These are phyloP conservation scores for Aspergillus haitiensis DNA, from an alignment of 495 filamentous ascomycete genomes.

Conservation along the genomic window DNA sequence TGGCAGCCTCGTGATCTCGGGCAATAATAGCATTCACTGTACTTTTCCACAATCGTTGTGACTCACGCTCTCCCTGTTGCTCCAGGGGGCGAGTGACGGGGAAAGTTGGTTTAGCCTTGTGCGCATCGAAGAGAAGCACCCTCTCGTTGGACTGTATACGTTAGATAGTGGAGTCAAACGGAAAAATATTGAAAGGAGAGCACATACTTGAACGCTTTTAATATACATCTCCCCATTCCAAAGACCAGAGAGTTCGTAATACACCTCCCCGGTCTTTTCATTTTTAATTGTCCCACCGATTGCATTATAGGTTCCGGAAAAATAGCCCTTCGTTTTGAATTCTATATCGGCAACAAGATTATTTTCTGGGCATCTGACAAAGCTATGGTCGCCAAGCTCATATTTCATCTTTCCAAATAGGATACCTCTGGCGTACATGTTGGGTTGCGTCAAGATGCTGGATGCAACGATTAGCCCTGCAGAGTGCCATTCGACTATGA, in stretches of 20 bases:
- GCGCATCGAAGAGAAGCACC: conserved; percentile 86
- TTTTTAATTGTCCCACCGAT: conserved; percentile 93
- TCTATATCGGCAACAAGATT: conserved; percentile 89
- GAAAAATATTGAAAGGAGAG: background rate
- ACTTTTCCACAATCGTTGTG: conserved; percentile 79
- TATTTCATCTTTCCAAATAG: conserved; percentile 99
- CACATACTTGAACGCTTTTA: conserved; percentile 72
- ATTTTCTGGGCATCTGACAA: conserved; percentile 86
- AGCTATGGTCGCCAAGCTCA: conserved; percentile 95
- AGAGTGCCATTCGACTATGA: background rate
- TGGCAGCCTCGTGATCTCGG: conserved; percentile 84
- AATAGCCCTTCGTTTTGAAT: conserved; percentile 98
- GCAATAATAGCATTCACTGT: conserved; percentile 78
- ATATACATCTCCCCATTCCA: conserved; percentile 96
- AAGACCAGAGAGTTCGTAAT: conserved; percentile 87
- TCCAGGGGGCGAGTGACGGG: conserved; percentile 74
- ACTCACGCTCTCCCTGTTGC: conserved; percentile 90
- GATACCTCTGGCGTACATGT: conserved; percentile 98
- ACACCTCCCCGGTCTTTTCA: conserved; percentile 76
- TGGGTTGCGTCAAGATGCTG: conserved; percentile 90
- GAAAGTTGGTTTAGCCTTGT: conserved; percentile 68
- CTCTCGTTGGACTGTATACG: conserved; percentile 73
- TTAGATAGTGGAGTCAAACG: conserved; percentile 15
- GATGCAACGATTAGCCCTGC: conserved; percentile 5
- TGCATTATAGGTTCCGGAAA: conserved; percentile 93